Percentiles rank a stretch among this genome's conserved stretches.
These are phyloP conservation scores for Fagus sylvatica DNA, from an alignment of 306 rosid species.

Conservation along the genomic window DNA sequence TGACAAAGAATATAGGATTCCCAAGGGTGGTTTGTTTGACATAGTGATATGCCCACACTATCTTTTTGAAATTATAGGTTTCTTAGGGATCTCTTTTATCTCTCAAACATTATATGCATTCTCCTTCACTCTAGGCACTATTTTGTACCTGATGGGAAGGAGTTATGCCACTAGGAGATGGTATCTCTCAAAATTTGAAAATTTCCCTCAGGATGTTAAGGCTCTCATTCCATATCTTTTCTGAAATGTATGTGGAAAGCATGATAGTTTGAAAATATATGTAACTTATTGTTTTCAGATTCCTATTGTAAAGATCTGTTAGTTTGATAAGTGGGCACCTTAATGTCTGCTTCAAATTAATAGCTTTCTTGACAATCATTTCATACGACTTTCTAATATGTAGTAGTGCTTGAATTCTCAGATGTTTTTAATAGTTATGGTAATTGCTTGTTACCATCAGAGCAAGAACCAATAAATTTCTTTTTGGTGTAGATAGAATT, in stretches of 20 bases:
- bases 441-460: too few species aligned
- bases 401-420: too few species aligned
- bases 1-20: slow-evolving; percentile 66
- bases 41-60: slow-evolving; percentile 75
- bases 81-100: slow-evolving; percentile 26
- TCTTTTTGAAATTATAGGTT: slow-evolving; percentile 66
- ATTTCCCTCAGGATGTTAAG: slow-evolving; percentile 61
- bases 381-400: too few species aligned
- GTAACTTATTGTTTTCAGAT: background rate
- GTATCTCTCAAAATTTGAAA: slow-evolving; percentile 73
- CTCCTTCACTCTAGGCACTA: slow-evolving; percentile 44
- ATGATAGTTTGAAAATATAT: background rate
- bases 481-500: too few species aligned
- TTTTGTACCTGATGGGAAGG: slow-evolving; percentile 63
- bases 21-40: slow-evolving; percentile 77
- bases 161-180: slow-evolving; percentile 71
- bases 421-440: too few species aligned
- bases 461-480: too few species aligned
- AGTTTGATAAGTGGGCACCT: too few species aligned
- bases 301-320: too few species aligned
- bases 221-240: slow-evolving; percentile 65
- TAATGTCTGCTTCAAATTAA: too few species aligned
- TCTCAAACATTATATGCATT: slow-evolving; percentile 60
- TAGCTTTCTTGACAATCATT: too few species aligned
- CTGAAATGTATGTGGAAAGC: slow-evolving; percentile 12